phyloP scores from a whole-genome alignment of 805 yeast genomes.

The Wickerhamiella domercqiae region DNA sequence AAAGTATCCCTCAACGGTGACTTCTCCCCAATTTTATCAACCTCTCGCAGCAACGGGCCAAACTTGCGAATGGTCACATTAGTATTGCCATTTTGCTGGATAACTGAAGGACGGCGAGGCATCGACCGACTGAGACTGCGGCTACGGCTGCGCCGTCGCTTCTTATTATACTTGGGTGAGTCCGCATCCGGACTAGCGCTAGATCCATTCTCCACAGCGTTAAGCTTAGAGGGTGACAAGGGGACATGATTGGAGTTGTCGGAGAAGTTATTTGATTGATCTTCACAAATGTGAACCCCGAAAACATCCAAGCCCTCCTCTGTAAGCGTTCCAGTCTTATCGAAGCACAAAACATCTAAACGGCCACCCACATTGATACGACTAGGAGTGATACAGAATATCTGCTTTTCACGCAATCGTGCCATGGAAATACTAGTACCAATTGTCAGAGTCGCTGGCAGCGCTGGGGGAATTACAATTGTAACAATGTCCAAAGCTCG shows the following conservation, averaged over 20 bases:
- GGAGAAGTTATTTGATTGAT: slow-evolving; percentile 17
- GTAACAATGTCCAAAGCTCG: slow-evolving; percentile 90
- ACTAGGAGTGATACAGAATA: slow-evolving; percentile 88
- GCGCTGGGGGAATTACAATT: slow-evolving; percentile 95
- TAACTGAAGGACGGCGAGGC: no score
- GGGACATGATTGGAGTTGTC: no score
- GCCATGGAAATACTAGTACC: slow-evolving; percentile 88
- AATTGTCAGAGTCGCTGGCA: slow-evolving; percentile 92
- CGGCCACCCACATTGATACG: slow-evolving; percentile 95
- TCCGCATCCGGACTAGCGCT: not conserved
- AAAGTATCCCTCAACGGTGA: slow-evolving; percentile 20
- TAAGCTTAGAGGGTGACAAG: no score
- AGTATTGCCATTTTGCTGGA: not conserved
- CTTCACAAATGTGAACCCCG: slow-evolving; percentile 40
- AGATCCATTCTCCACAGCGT: slow-evolving; percentile 4
- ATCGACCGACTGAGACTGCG: no score
- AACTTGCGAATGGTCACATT: slow-evolving; percentile 11
- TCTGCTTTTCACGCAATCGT: slow-evolving; percentile 49
- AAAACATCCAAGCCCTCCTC: slow-evolving; percentile 91
- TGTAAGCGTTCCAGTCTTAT: slow-evolving; percentile 93
- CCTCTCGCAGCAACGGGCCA: slow-evolving; percentile 11
- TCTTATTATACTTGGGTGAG: no score
- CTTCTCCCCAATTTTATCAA: slow-evolving; percentile 10
- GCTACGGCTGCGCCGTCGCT: no score
- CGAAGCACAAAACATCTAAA: slow-evolving; percentile 78